Conservation (phyloP, 306 rosid genomes). For the peach (Prunus persica) region Prunus_persica_NCBIv2 NC_034009.1:4119501-4120000, state of each 20-base stretch:
- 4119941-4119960: too few relatives aligned
- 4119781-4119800: constrained; percentile 19
- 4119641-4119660: constrained; percentile 34
- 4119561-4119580: constrained; percentile 25
- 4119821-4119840: constrained; percentile 7
- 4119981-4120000: too few relatives aligned
- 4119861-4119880: too few relatives aligned
- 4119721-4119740: constrained; percentile 26
- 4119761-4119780: constrained; percentile 8
- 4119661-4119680: constrained; percentile 23
- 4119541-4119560: constrained; percentile 30
- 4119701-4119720: constrained; percentile 24
- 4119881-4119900: too few relatives aligned
- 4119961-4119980: too few relatives aligned
- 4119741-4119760: constrained; percentile 28
- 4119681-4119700: constrained; percentile 22
- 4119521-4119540: background rate
- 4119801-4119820: constrained; percentile 10
- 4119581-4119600: constrained; percentile 18
- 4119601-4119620: constrained; percentile 21
- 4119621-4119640: constrained; percentile 24
- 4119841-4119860: background rate
- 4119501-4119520: background rate
- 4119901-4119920: background rate
- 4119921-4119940: too few relatives aligned